phyloP scores from a whole-genome alignment of 2,329 filamentous ascomycete genomes.

The Claviceps cyperi region DNA sequence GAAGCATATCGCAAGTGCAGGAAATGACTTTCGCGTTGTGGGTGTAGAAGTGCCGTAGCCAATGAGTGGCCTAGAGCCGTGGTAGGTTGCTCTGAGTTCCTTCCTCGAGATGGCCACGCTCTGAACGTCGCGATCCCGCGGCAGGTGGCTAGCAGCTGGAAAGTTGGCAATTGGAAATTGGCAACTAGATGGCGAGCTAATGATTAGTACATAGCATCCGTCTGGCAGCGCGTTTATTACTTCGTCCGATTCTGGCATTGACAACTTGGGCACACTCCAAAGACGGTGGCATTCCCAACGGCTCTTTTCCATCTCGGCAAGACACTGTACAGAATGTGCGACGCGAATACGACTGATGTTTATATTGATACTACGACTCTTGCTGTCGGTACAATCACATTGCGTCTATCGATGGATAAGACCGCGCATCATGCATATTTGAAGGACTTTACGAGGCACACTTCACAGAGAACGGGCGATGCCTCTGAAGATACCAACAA shows the following conservation, averaged over 20 bases:
- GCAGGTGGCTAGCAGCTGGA: constrained; percentile 1
- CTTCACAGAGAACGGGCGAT: constrained; percentile 11
- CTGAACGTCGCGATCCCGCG: not conserved
- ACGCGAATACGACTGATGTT: not conserved
- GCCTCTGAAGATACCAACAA: constrained; percentile 15
- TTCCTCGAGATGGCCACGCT: not conserved
- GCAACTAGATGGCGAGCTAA: not conserved
- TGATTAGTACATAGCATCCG: not conserved
- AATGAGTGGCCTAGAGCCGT: not conserved
- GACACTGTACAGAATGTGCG: not conserved
- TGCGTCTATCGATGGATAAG: too few species aligned
- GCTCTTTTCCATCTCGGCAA: not conserved
- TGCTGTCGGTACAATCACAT: not conserved
- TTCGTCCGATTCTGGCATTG: not conserved
- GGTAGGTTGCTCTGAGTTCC: not conserved
- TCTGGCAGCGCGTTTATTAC: not conserved
- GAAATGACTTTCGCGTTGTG: not conserved
- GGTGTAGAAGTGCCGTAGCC: not conserved
- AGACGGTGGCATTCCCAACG: not conserved
- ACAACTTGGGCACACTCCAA: not conserved
- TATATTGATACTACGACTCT: not conserved
- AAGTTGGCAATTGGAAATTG: not conserved
- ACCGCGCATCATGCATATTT: constrained; percentile 5
- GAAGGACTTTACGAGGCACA: constrained; percentile 15
- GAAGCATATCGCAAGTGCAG: not conserved